Base-by-base conservation (phyloP, 306 rosid species). In the Erythrophleum fordii region DNA sequence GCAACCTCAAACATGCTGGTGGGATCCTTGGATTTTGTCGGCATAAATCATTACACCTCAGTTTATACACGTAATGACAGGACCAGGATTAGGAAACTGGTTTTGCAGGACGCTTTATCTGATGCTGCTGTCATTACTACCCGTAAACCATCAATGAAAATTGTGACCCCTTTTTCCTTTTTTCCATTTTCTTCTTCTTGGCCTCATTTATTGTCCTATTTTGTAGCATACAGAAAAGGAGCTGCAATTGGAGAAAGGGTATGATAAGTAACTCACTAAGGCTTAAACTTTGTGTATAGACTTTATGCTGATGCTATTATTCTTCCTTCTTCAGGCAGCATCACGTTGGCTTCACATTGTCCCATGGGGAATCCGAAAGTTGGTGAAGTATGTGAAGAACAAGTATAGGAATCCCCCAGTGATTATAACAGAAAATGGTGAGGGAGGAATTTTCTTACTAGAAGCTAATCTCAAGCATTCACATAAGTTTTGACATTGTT, bases 291-390 rank as follows among this genome's bases (percentile, higher is more conserved):
- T 29, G 45, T 45, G 44, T 66, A 17, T 56, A 56, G 29, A 68
- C 56, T 59, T 59, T 10, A 59, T 55, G 73, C 39, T 61, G 34
- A 64, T 72, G 69, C n/a, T 20, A 20, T 1, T 56, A 52, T 28
- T 82, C 20, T 67, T 62, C 23, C 75, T 69, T 78, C 81, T 82
- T 83, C 81, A 95, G 97, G 97, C 95, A 62, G 95, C 97, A 75
- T 94, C 97, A 60, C 61, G 81, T 68, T 94, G 98, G 98, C 37
- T 94, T 26, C 95, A 76, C 76, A 92, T 94, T 71, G 98, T 94
- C 5, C 97, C 98, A 52, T 94, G 98, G 98, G 98, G 98, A 11
- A 90, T 94, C 77, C 70, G 92, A 62, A 92, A 90, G 83, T 82
- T 91, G 87, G 88, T 89, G 71, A 85, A 68, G 49, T 80, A 92